phyloP scores from a whole-genome alignment of 495 filamentous ascomycete genomes.

The Xylaria intraflava region DNA sequence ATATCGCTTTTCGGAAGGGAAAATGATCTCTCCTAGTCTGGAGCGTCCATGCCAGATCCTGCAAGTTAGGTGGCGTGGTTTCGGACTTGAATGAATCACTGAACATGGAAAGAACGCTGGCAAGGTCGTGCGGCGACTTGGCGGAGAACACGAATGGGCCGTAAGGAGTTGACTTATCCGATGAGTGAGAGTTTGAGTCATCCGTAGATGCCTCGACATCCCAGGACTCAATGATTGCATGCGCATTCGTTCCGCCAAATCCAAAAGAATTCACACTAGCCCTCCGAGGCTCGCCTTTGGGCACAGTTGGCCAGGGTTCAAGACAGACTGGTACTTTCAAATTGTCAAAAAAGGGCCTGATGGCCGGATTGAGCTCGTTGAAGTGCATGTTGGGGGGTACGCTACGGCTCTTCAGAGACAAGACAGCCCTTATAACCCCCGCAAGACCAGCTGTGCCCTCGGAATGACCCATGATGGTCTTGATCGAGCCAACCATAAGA shows the following conservation, averaged over 20 bases:
- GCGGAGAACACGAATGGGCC: not conserved
- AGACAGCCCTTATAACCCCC: constrained; percentile 49
- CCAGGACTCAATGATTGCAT: not conserved
- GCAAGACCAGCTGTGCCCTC: constrained; percentile 49
- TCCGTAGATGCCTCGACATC: not conserved
- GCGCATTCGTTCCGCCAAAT: constrained; percentile 42
- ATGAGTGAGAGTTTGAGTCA: not conserved
- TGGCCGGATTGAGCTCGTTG: constrained; percentile 40
- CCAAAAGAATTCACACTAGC: constrained; percentile 58
- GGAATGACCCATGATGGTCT: constrained; percentile 53
- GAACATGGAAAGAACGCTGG: too few relatives aligned
- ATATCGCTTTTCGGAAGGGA: not conserved
- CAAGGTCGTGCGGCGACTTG: not conserved
- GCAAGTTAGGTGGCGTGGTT: too few relatives aligned
- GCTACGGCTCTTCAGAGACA: constrained; percentile 44
- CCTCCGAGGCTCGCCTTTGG: constrained; percentile 18
- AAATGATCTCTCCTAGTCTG: not conserved
- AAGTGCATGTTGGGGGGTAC: constrained; percentile 57
- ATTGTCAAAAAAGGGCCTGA: constrained; percentile 35
- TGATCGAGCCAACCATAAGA: constrained; percentile 46
- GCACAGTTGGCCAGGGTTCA: not conserved
- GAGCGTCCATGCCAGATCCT: not conserved
- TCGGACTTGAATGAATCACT: too few relatives aligned
- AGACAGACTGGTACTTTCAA: constrained; percentile 24
- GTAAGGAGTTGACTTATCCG: not conserved